Base-by-base conservation (phyloP, 805 yeast genomes). In the Kuraishia cidri region DNA sequence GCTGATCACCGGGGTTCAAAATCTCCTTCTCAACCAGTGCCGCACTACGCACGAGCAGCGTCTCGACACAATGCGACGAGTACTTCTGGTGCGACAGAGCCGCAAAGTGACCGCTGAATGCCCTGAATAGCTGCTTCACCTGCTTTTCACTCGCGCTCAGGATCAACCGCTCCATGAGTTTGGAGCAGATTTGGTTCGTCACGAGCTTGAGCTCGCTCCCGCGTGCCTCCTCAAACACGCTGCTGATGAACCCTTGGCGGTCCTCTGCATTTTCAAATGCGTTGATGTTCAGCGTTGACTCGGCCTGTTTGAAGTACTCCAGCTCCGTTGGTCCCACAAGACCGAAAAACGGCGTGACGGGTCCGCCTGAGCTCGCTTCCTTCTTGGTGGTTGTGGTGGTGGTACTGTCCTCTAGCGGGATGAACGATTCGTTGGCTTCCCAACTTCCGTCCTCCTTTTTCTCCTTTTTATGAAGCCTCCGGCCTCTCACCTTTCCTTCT, bases 151-250 rank as follows among this genome's bases (percentile, higher is more conserved):
- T 64, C 11, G 88, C 79, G 13, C 64, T 59, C 26, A 83, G 56
- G n/a, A 90, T 70, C 39, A 90, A 60, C 49, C 98, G 67, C 56
- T 90, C 98, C 64, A 92, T 68, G 37, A 92, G 65, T 52, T 90
- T 90, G 16, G 97, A 90, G 54, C 97, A 87, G 36, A 90, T 86
- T 50, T 88, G 97, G 49, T 90, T 88, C 3, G 96, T 90, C 4
- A 83, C 95, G 26, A 90, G 65, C 55, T 92, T 90, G 44, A 92
- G 62, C 56, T 90, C 97, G 46, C 88, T 87, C 2, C 95, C 96
- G 30, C 69, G 66, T 15, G 87, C 72, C 60, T 92, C 98, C 42
- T 80, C 90, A 43, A 88, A 66, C 2, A 90, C 83, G 45, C 92
- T 79, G 3, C 69, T 56, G 20, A 85, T 76, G 47, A 90, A 87